A percentile compares a stretch with the other conserved stretches of the same genome.
Evolutionary conservation across 2,329 filamentous ascomycete genomes (phyloP).

Genomic region (Colletotrichum orbiculare): DNA sequence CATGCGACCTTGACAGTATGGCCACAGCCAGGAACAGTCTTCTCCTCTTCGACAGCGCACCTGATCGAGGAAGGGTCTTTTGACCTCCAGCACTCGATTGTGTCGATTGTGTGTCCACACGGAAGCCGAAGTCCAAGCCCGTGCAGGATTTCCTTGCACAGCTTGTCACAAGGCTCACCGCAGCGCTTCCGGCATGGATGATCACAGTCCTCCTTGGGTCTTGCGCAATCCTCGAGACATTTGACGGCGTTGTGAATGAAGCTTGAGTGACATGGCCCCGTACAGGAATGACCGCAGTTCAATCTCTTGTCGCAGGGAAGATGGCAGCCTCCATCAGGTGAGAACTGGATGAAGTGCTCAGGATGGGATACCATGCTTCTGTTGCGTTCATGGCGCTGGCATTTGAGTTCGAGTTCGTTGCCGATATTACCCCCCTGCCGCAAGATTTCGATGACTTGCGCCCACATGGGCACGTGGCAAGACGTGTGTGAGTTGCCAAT

Average conservation of each 20-base stretch:
- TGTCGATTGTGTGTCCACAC: constrained; percentile 54
- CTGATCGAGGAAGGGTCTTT: constrained; percentile 58
- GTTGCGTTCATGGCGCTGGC: constrained; percentile 68
- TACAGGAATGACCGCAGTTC: constrained; percentile 60
- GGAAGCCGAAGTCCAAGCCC: constrained; percentile 46
- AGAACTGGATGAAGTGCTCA: constrained; percentile 65
- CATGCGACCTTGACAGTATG: constrained; percentile 66
- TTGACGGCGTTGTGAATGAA: constrained; percentile 57
- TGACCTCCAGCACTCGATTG: constrained; percentile 50
- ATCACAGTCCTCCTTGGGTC: constrained; percentile 53
- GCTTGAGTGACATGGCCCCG: constrained; percentile 58
- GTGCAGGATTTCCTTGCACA: constrained; percentile 49
- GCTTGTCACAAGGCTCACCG: constrained; percentile 53
- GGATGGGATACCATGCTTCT: constrained; percentile 61
- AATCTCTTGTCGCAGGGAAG: constrained; percentile 61
- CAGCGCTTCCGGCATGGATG: constrained; percentile 58
- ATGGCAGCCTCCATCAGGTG: constrained; percentile 72
- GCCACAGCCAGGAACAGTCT: constrained; percentile 62
- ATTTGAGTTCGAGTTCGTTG: constrained; percentile 62
- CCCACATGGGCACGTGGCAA: constrained; percentile 71
- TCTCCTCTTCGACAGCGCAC: constrained; percentile 60
- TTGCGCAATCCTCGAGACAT: constrained; percentile 58
- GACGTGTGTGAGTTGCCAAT: constrained; percentile 74
- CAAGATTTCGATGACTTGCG: constrained; percentile 65
- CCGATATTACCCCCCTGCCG: constrained; percentile 59